These are phyloP conservation scores for Starmera pachycereana DNA, from an alignment of 805 yeast species.

Conservation along the genomic window DNA sequence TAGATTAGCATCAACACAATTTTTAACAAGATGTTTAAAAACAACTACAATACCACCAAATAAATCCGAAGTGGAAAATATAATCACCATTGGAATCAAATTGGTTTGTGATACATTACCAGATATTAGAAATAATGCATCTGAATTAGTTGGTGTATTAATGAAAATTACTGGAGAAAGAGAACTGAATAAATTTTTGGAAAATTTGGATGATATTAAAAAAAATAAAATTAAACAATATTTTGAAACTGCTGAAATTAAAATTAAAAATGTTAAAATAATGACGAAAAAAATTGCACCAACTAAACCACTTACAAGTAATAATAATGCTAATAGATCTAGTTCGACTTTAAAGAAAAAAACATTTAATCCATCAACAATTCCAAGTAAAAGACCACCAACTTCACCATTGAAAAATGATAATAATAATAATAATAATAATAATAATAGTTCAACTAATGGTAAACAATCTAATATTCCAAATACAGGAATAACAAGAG, in stretches of 20 bases:
- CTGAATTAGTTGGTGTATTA: slow-evolving; percentile 68
- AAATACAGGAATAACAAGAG: slow-evolving; percentile 6
- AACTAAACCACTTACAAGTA: background rate
- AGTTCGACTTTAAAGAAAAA: slow-evolving; percentile 10
- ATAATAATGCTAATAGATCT: background rate
- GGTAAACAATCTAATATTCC: too few relatives aligned
- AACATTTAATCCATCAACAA: slow-evolving; percentile 16
- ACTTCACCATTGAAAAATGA: slow-evolving; percentile 54
- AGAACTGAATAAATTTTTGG: slow-evolving; percentile 47
- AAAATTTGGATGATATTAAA: slow-evolving; percentile 68
- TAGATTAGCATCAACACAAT: slow-evolving; percentile 58
- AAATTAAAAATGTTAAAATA: slow-evolving; percentile 23
- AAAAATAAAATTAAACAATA: slow-evolving; percentile 56
- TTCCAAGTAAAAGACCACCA: slow-evolving; percentile 63
- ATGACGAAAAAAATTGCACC: slow-evolving; percentile 17
- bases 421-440: slow-evolving; percentile 4
- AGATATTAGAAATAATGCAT: slow-evolving; percentile 69
- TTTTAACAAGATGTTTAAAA: slow-evolving; percentile 52
- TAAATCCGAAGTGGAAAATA: slow-evolving; percentile 40
- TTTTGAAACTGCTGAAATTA: slow-evolving; percentile 44
- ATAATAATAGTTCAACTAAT: slow-evolving; percentile 3
- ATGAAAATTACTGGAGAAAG: slow-evolving; percentile 78
- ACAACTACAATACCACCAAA: slow-evolving; percentile 39
- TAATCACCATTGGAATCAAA: slow-evolving; percentile 47
- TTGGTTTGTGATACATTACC: slow-evolving; percentile 78